phyloP scores from a whole-genome alignment of 2,329 filamentous ascomycete genomes.

The Fusarium sambucinum region DNA sequence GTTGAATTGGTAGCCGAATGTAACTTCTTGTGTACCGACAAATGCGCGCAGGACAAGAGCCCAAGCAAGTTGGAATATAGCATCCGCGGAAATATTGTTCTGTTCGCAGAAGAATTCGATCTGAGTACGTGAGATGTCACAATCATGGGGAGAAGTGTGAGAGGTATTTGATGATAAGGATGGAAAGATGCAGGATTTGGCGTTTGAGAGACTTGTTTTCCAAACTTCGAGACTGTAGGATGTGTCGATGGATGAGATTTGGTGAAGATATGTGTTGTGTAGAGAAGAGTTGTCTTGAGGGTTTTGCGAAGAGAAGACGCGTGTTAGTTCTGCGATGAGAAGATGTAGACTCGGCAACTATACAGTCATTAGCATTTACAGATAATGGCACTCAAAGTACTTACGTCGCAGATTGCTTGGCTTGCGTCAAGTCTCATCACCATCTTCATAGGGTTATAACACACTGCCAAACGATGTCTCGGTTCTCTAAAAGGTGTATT shows the following conservation, averaged over 20 bases:
- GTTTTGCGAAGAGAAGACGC: slow-evolving; percentile 57
- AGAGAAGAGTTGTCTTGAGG: slow-evolving; percentile 46
- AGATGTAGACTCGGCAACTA: slow-evolving; percentile 57
- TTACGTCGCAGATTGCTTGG: slow-evolving; percentile 63
- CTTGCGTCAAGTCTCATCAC: slow-evolving; percentile 64
- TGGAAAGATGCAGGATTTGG: slow-evolving; percentile 62
- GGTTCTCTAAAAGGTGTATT: slow-evolving; percentile 55
- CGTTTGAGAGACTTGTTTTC: slow-evolving; percentile 55
- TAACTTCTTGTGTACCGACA: slow-evolving; percentile 63
- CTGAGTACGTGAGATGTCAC: slow-evolving; percentile 56
- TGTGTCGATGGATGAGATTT: slow-evolving; percentile 47
- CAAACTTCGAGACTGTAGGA: slow-evolving; percentile 59
- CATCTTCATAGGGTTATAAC: slow-evolving; percentile 58
- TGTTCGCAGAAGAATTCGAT: slow-evolving; percentile 59
- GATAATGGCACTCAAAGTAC: neutral
- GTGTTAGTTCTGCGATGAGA: slow-evolving; percentile 61
- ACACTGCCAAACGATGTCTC: slow-evolving; percentile 64
- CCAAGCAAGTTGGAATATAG: slow-evolving; percentile 71
- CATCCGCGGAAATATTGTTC: slow-evolving; percentile 59
- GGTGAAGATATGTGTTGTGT: slow-evolving; percentile 45
- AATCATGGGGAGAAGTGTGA: too few relatives aligned
- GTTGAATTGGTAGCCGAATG: slow-evolving; percentile 65
- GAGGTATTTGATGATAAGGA: slow-evolving; percentile 53
- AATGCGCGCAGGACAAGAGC: slow-evolving; percentile 68
- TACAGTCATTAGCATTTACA: neutral